Evolutionary conservation across 139 green algal genomes (phyloP).

Genomic region (Chlorella vulgaris): DNA sequence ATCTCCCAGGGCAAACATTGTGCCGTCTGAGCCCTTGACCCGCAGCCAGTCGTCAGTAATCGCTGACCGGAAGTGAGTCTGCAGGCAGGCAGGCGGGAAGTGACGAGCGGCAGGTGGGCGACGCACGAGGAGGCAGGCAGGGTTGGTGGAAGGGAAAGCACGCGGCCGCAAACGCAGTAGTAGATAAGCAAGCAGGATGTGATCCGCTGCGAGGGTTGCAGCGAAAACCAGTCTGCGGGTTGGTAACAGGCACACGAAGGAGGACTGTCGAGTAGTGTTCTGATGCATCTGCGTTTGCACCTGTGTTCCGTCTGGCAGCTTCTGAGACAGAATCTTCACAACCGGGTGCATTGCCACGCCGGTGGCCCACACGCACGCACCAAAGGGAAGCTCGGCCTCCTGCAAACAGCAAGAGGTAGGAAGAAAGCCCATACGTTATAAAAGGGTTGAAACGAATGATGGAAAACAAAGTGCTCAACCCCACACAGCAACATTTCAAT

Average conservation of each 20-base stretch:
- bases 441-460: no score
- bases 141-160: no score
- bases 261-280: no score
- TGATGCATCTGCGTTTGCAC: background rate
- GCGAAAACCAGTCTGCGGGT: no score
- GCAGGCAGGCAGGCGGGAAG: constrained; percentile 2
- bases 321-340: constrained; percentile 71
- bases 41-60: constrained; percentile 83
- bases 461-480: no score
- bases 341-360: constrained; percentile 92
- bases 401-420: background rate
- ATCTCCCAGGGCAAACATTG: constrained; percentile 90
- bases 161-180: background rate
- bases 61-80: constrained; percentile 88
- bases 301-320: background rate
- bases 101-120: background rate
- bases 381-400: constrained; percentile 75
- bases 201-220: no score
- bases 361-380: constrained; percentile 90
- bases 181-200: no score
- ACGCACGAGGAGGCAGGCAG: background rate
- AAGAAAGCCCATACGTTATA: no score
- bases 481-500: no score
- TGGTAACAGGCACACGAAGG: no score
- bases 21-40: constrained; percentile 78